Evolutionary conservation across 2,329 filamentous ascomycete genomes (phyloP).

Genomic region (Fusarium anthophilum): DNA sequence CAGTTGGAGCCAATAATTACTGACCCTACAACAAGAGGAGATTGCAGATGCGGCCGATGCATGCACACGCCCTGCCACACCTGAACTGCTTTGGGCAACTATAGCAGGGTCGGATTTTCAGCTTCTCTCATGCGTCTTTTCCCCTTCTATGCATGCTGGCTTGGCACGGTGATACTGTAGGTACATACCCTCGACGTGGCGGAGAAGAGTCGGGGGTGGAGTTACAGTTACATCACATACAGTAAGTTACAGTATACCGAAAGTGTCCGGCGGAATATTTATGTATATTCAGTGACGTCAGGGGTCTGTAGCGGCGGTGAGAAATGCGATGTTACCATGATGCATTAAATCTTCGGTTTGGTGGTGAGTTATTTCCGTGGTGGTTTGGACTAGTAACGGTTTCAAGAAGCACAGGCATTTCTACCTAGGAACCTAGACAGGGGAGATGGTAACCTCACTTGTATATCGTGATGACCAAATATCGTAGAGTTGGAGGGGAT

Average conservation of each 20-base stretch:
- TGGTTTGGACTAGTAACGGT: not conserved
- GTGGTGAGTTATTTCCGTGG: conserved; percentile 8
- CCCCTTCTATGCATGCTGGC: conserved; percentile 10
- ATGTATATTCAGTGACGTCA: conserved; percentile 9
- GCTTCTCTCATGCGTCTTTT: conserved; percentile 4
- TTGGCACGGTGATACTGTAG: not conserved
- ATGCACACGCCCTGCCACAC: conserved; percentile 26
- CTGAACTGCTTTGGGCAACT: not conserved
- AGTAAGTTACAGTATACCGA: not conserved
- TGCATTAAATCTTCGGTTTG: not conserved
- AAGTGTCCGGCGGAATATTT: not conserved
- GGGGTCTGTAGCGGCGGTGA: conserved; percentile 11
- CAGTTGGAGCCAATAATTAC: not conserved
- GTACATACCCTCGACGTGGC: too few species aligned
- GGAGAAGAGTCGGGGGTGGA: not conserved
- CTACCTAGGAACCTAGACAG: too few species aligned
- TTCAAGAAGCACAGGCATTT: not conserved
- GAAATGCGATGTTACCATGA: not conserved
- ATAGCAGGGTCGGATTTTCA: not conserved
- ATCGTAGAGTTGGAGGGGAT: not conserved
- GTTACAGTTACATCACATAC: not conserved
- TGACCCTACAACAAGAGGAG: not conserved
- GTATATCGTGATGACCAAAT: not conserved
- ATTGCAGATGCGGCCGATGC: not conserved
- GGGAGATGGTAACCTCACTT: not conserved